Base-by-base conservation (phyloP, 192 early-diverging fungal genomes). In the Dissophora ornata region DNA sequence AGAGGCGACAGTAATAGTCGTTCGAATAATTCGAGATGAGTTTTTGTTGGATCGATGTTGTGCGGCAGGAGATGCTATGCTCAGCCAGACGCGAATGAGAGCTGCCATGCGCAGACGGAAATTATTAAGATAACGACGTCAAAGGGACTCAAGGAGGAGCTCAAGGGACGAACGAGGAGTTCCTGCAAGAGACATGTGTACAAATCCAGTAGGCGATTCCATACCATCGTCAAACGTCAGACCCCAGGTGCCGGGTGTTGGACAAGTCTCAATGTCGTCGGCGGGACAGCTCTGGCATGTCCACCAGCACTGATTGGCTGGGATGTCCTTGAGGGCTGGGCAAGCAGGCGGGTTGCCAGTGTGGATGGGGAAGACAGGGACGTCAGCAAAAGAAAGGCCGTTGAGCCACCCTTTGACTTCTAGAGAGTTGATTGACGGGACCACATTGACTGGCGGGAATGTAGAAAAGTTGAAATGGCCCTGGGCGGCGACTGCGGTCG, bases 211-310 rank as follows among this genome's bases (percentile, higher is more conserved):
- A 38, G 5, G 36, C 36, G 25, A 26, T 28, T 81, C 57, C 38
- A 81, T 84, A 51, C 86, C 86, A 55, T 87, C 86, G 32, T 85
- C 86, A 57, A 70, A 87, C 13, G 86, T 87, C 13, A 86, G 30
- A 40, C 81, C 84, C 84, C 86, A 87, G 55, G 69, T 57, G 22
- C 82, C 82, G 40, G 79, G 59, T 22, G 79, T 83, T 13, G 86
- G 86, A 46, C 86, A 87, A 22, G 32, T 28, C 6, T 55, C 51
- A 13, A 61, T 45, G 38, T 70, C 68, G 29, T 52, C 44, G 16
- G 22, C 51, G 18, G 33, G 59, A 25, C 68, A 70, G 21, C 26
- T 38, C 48, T 70, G 68, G 38, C 68, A 70, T n/a, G 68, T 48
- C 59, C 58, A 56, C 68, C 68, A 70, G 68, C 68, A 70, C 32